Evolutionary conservation across 1,139 yeast species (phyloP), one percentile per base, ranked within the genome.

Genomic region (Saccharomyces pastorianus): DNA sequence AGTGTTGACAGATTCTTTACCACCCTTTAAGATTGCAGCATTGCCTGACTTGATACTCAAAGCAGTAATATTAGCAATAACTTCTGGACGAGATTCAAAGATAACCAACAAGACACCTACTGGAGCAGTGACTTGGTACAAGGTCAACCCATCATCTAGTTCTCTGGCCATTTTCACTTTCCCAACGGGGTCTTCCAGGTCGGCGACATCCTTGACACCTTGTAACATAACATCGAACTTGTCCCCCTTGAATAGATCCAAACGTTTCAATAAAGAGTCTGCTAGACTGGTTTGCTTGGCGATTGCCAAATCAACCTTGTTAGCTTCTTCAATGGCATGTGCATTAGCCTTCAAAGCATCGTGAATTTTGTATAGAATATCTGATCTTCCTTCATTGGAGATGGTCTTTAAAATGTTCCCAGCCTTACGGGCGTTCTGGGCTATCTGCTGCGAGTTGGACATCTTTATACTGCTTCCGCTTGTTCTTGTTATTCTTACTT

Each of bases 1-100:
- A 0, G 98, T 88, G 65, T 88, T 81, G 48, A 79, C 73, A 7
- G 95, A 85, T 70, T 95, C 99, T 71, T 90, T 91, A 57, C 99
- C 99, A 59, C 99, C 99, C 73, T 95, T 95, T 66, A 95, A 78
- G 55, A 95, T 93, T 53, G 97, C 99, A 6, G 97, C 88, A 66
- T 88, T 88, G 34, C 97, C 98, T 1, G 97, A 89, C 70, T 95
- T 95, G 67, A 95, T 84, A 25, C 98, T 96, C 66, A 95, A 77
- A 0, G 99, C 95, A 13, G 97, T 85, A 65, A 95, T 93, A 69
- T 95, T 95, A 53, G 99, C 99, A 74, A 95, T 93, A 14, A 95
- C 99, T 69, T 95, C 99, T 31, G 99, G 99, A 65, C 99, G 82
- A 44, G 96, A 84, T 72, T 95, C 99, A 67, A 95, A 95, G 56